Evolutionary conservation across 441 rosid species (phyloP).

Genomic region (Lepidium campestre): DNA sequence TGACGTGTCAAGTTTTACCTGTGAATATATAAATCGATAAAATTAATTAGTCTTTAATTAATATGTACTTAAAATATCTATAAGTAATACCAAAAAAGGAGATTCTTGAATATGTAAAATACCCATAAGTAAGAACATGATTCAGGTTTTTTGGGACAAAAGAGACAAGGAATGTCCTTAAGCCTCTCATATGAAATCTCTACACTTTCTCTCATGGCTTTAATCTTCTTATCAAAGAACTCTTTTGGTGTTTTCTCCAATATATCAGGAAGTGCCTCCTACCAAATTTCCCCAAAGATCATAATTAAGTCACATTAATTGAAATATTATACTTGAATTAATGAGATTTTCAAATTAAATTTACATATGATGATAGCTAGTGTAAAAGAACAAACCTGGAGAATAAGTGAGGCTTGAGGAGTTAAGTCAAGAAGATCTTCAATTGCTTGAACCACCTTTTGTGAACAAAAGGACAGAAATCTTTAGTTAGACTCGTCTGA

Average conservation of each 20-base stretch:
- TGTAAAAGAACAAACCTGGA: neutral
- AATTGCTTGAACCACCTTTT: conserved; percentile 15
- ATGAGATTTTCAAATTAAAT: too few relatives aligned
- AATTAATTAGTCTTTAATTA: neutral
- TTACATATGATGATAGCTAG: neutral
- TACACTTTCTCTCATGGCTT: conserved; percentile 2
- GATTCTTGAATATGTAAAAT: neutral
- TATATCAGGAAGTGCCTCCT: conserved; percentile 18
- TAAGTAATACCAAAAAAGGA: neutral
- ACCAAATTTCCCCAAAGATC: neutral
- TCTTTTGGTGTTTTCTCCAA: conserved; percentile 17
- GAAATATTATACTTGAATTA: too few relatives aligned
- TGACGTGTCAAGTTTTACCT: conserved; percentile 12
- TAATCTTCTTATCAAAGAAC: neutral
- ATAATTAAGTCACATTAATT: neutral
- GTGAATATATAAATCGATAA: neutral
- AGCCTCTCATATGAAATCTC: conserved; percentile 9
- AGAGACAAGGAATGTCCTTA: conserved; percentile 1
- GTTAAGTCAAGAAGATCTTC: conserved; percentile 8
- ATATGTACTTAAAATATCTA: neutral
- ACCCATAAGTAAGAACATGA: conserved; percentile 21
- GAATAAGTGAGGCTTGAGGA: conserved; percentile 8
- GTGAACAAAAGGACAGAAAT: neutral
- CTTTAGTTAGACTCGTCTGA: too few relatives aligned
- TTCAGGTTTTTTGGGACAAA: conserved; percentile 11